These are phyloP conservation scores for Starmerella riodocensis DNA, from an alignment of 805 yeast genomes.

Conservation along the genomic window DNA sequence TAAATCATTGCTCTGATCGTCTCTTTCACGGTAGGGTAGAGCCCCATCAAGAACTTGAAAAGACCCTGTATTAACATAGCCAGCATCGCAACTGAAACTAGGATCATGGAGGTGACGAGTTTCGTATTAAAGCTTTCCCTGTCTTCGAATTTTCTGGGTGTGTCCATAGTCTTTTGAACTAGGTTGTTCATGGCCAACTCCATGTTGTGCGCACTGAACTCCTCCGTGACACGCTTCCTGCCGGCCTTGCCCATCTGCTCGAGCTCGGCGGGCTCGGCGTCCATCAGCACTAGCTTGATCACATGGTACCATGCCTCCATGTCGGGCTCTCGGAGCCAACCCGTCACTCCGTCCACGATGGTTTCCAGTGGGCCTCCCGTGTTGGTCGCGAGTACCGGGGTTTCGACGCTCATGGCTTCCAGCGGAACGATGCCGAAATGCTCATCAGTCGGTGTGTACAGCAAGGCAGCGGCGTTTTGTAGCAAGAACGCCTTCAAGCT, in stretches of 20 bases:
- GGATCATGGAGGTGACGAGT: slow-evolving; percentile 5
- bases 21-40: too few relatives aligned
- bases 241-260: slow-evolving; percentile 26
- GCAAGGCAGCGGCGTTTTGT: slow-evolving; percentile 41
- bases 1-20: too few relatives aligned
- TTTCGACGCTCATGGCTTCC: slow-evolving; percentile 78
- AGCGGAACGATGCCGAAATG: slow-evolving; percentile 97
- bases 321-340: slow-evolving; percentile 29
- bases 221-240: slow-evolving; percentile 22
- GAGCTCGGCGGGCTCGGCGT: slow-evolving; percentile 17
- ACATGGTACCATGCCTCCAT: slow-evolving; percentile 29
- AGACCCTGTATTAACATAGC: too few relatives aligned
- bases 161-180: slow-evolving; percentile 12
- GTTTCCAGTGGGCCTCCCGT: slow-evolving; percentile 93
- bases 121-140: slow-evolving; percentile 6
- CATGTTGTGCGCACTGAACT: slow-evolving; percentile 27
- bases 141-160: slow-evolving; percentile 16
- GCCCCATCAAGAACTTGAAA: too few relatives aligned
- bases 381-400: slow-evolving; percentile 74
- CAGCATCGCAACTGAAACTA: background rate
- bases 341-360: slow-evolving; percentile 33
- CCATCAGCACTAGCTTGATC: slow-evolving; percentile 22
- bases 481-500: slow-evolving; percentile 51
- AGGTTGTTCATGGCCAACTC: slow-evolving; percentile 23
- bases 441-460: slow-evolving; percentile 84